Evolutionary conservation across 1,284 basidiomycete genomes (phyloP), one percentile per base, ranked within the genome.

Genomic region (Heterobasidion occidentale): DNA sequence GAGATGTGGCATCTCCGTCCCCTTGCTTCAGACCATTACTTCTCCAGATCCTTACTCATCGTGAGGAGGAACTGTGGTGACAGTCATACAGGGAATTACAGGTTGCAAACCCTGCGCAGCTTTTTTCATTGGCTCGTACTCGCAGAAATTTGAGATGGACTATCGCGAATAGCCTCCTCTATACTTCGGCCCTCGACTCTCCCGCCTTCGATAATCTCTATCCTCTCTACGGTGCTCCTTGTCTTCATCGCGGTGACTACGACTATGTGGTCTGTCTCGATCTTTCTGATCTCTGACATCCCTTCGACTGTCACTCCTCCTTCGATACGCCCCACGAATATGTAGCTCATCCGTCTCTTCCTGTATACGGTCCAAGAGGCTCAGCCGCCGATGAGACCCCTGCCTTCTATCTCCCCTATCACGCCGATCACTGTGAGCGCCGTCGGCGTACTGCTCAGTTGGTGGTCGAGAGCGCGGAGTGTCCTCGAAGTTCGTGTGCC

Each of bases 101-200:
- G 27, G 27, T 27, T 27, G 4, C 27, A 27, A 27, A 27, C 27
- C 27, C 6, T 27, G 27, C 6, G 27, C 27, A 6, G 27, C 6
- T 27, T 27, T 27, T 27, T 27, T 5, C 3, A 27, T 27, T 27
- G 4, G 4, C 27, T 27, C 27, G 27, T 27, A 27, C 27, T 27
- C 27, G 4, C 27, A 27, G 27, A 27, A 27, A 27, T 27, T 27
- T 27, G 38, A 42, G 11, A n/a, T 42, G 7, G 17, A 33, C 62
- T 61, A 77, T 70, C 73, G 71, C 62, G 66, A 62, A 66, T 84
- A 84, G 48, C 79, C 81, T 51, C 83, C 83, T 63, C 56, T 77
- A 57, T 76, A 74, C 38, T 70, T 68, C 51, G 74, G 74, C 12
- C 67, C 67, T 36, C 64, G 61, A 3, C 51, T 19, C 15, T 55